phyloP scores from a whole-genome alignment of 2,329 filamentous ascomycete genomes.

The Celoporthe dispersa region DNA sequence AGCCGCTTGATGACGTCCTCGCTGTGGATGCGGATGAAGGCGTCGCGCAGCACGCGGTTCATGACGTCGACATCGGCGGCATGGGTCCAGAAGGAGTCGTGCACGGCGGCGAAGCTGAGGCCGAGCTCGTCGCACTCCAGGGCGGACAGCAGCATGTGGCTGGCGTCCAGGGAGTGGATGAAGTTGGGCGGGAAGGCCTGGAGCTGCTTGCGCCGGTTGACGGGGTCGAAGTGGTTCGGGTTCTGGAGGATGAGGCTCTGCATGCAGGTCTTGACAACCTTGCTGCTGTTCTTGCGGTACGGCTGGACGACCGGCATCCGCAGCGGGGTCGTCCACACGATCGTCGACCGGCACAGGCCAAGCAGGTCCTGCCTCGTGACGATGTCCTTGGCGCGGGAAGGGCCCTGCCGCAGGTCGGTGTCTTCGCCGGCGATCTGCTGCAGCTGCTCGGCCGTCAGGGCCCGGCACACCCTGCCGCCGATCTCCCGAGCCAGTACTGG shows the following conservation, averaged over 20 bases:
- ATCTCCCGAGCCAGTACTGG: constrained; percentile 94
- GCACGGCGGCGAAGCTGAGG: constrained; percentile 88
- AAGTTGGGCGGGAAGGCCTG: constrained; percentile 98
- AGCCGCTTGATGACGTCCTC: constrained; percentile 87
- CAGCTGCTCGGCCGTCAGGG: constrained; percentile 79
- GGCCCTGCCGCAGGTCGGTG: constrained; percentile 26
- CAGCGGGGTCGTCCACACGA: constrained; percentile 95
- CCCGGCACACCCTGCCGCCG: constrained; percentile 80
- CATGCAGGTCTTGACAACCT: constrained; percentile 71
- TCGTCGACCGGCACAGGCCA: constrained; percentile 75
- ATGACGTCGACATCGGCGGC: constrained; percentile 82
- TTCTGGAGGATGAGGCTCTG: constrained; percentile 75
- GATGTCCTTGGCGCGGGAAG: constrained; percentile 27
- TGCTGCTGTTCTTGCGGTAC: constrained; percentile 70
- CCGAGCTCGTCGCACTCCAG: constrained; percentile 78
- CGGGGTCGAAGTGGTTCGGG: constrained; percentile 69
- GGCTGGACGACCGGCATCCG: constrained; percentile 95
- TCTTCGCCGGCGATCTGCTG: constrained; percentile 57
- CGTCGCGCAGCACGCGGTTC: constrained; percentile 82
- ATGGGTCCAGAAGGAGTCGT: constrained; percentile 99
- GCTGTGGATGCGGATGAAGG: constrained; percentile 89
- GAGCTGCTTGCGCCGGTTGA: constrained; percentile 86
- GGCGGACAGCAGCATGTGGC: constrained; percentile 96
- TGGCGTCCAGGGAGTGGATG: constrained; percentile 95
- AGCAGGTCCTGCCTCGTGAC: constrained; percentile 47